Evolutionary conservation across 768 basidiomycete genomes (phyloP), one percentile per base, ranked within the genome.

Genomic region (Candolleomyces efflorescens): DNA sequence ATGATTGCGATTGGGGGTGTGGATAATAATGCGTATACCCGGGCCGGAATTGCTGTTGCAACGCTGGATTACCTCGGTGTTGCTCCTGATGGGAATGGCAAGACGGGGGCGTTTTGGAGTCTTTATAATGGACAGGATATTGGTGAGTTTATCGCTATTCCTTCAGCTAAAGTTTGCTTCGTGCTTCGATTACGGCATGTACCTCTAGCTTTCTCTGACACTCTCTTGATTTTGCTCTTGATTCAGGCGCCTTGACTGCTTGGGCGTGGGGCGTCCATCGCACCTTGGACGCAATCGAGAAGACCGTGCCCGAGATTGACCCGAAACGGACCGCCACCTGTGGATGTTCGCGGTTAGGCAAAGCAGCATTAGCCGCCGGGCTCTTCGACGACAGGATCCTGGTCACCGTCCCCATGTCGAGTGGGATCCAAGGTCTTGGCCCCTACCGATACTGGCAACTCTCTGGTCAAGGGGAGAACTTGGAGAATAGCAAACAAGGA

Each of bases 211-310:
- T 47, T 24, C 46, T 24, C 17, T n/a, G 2, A 27, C 17, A 15
- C 24, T 5, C 6, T 5, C 18, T 23, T 51, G 38, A 27, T 5
- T 36, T 49, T 36, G 7, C 6, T 58, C 61, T 61, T 50, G 67
- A 62, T 39, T 69, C 70, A 23, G 64, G 64, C 55, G 70, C 73
- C 15, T 67, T 77, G 67, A 73, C 71, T 12, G 75, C 75, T 6
- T 77, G 75, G 75, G 71, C 68, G 1, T 76, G 75, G 75, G 75
- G 74, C 48, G 67, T 73, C 45, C 68, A 66, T 60, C 72, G 75
- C 39, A 71, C 74, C 61, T 69, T 77, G 61, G 75, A 75, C 65
- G 73, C 65, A 20, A 70, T 77, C 61, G 69, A 73, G 58, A 46
- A 48, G 23, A 70, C 64, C 1, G 52, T 63, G n/a, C 70, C 71